Evolutionary conservation across 1,139 yeast species (phyloP).

Genomic region (Hyphopichia buzzinii): DNA sequence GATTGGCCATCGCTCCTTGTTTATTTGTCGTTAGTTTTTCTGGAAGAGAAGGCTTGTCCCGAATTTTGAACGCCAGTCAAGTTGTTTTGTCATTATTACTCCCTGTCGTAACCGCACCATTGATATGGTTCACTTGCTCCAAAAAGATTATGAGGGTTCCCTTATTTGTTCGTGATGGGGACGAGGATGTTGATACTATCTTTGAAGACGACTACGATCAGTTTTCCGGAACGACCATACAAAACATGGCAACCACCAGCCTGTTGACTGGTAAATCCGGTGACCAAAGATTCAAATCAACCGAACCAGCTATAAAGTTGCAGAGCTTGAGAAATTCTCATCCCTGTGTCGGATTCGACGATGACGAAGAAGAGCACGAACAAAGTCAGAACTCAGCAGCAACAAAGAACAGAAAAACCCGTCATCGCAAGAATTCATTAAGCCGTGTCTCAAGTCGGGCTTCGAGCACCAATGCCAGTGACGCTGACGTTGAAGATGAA

Average conservation of each 20-base stretch:
- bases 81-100: constrained; percentile 80
- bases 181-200: constrained; percentile 23
- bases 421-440: constrained; percentile 1
- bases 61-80: constrained; percentile 80
- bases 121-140: constrained; percentile 78
- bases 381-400: constrained; percentile 11
- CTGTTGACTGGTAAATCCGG: not conserved
- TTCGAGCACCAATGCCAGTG: constrained; percentile 1
- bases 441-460: not conserved
- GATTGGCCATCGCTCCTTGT: constrained; percentile 87
- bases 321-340: constrained; percentile 44
- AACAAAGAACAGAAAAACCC: not conserved
- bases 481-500: constrained; percentile 7
- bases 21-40: constrained; percentile 69
- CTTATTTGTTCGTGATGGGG: constrained; percentile 32
- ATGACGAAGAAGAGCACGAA: constrained; percentile 25
- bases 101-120: constrained; percentile 89
- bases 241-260: constrained; percentile 1
- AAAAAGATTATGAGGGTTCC: constrained; percentile 77
- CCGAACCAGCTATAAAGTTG: constrained; percentile 43
- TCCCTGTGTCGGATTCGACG: constrained; percentile 48
- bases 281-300: constrained; percentile 24
- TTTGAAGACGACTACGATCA: constrained; percentile 9
- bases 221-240: not conserved
- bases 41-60: constrained; percentile 84